Evolutionary conservation across 2,329 filamentous ascomycete species (phyloP), one percentile per base, ranked within the genome.

Genomic region (Colletotrichum sp.): DNA sequence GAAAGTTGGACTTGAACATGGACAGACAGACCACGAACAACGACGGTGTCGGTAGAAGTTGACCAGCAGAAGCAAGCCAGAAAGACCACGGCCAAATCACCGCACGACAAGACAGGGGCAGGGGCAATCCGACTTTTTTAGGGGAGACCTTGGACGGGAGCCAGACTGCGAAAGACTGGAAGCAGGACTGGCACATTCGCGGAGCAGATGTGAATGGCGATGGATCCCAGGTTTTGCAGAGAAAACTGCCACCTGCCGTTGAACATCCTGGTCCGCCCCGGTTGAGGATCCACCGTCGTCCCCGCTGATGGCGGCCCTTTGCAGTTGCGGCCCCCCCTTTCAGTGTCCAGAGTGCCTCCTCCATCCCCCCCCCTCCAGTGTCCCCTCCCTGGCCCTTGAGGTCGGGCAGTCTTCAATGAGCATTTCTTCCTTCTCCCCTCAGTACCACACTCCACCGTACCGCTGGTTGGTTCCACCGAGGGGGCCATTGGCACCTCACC

Each of bases 201-300:
- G 16, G 60, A 63, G 28, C 34, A n/a, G 18, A 26, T 39, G 60
- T 39, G 60, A 26, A 48, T 65, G 57, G 57, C 32, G 34, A 48
- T 69, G 55, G 32, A 48, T 43, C 55, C 55, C 67, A 69, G 30
- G 30, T 55, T 55, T 57, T 14, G 65, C 30, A 68, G 52, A 67
- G 34, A 32, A 64, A 65, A 61, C 61, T 75, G 63, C 55, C 69
- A 72, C 72, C 55, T 69, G 72, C 75, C 48, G 75, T 52, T 52
- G 34, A 12, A 32, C 36, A 75, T 67, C 75, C 60, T 68, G 66
- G 61, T 52, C 66, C 18, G 52, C n/a, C 26, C 18, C 26, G 30
- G 63, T 55, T 32, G 14, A 65, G 57, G 26, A 21, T 48, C 43
- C 71, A 32, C 36, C 16, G 30, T 13, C n/a, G 21, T 55, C 61